Evolutionary conservation across 345 rosid species (phyloP).

Genomic region (Cochlearia excelsa): DNA sequence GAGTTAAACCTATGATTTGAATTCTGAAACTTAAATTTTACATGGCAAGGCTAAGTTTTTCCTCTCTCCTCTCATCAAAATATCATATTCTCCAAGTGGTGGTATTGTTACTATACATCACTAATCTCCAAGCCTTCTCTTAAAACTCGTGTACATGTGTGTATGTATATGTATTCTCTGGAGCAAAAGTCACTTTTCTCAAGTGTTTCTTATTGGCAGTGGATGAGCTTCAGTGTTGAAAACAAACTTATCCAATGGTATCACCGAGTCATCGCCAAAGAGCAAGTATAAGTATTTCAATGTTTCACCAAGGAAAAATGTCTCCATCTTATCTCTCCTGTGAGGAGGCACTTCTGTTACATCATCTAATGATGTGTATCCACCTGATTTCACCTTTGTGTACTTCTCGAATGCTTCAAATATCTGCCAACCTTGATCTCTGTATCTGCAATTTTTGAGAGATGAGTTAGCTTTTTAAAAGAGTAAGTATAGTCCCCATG

Average conservation of each 20-base stretch:
- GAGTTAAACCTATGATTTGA: background rate
- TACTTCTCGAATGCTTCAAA: constrained; percentile 87
- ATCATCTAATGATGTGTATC: constrained; percentile 78
- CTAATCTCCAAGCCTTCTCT: constrained; percentile 17
- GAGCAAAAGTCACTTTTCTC: constrained; percentile 25
- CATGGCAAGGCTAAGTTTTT: background rate
- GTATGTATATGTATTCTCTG: constrained; percentile 14
- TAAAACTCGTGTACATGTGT: constrained; percentile 15
- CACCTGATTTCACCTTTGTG: constrained; percentile 79
- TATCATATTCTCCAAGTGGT: constrained; percentile 10
- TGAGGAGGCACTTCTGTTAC: constrained; percentile 80
- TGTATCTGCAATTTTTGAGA: constrained; percentile 49
- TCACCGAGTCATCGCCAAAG: constrained; percentile 66
- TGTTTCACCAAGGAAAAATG: constrained; percentile 90
- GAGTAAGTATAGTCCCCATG: background rate
- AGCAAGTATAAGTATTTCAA: constrained; percentile 87
- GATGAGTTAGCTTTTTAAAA: constrained; percentile 12
- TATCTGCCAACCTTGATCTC: constrained; percentile 97
- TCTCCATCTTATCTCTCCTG: constrained; percentile 90
- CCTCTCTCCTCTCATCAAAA: constrained; percentile 5
- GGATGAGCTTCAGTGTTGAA: constrained; percentile 97
- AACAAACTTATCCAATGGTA: constrained; percentile 79
- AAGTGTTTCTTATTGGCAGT: constrained; percentile 54
- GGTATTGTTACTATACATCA: constrained; percentile 26
- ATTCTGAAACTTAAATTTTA: constrained; percentile 18